Conservation (phyloP, 179 eudicot species). For the Nepenthes alata region DNA sequence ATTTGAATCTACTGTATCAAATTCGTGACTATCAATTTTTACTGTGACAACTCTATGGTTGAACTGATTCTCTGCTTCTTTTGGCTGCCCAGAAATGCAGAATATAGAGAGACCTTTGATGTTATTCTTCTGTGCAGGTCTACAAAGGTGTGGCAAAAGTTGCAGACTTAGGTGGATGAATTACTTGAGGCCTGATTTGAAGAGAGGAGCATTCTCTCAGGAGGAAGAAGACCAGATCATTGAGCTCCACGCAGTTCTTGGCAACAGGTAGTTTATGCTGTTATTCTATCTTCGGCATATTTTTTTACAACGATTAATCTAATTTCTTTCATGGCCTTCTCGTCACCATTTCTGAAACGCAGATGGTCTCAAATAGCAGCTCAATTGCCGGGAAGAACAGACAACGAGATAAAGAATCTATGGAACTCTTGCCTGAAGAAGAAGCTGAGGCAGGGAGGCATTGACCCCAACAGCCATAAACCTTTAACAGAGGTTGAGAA, state of each 20-base stretch:
- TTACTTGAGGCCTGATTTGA: conserved; percentile 14
- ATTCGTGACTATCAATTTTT: no score
- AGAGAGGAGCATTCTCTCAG: conserved; percentile 14
- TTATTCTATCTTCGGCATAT: not conserved
- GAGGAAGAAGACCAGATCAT: conserved; percentile 13
- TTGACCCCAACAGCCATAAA: conserved; percentile 85
- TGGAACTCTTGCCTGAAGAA: conserved; percentile 96
- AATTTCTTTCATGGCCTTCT: not conserved
- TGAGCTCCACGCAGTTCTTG: conserved; percentile 12
- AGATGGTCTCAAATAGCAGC: conserved; percentile 99
- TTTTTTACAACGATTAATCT: not conserved
- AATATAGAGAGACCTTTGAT: not conserved
- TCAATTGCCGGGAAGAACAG: conserved; percentile 86
- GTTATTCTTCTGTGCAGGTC: not conserved
- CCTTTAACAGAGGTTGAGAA: conserved; percentile 53
- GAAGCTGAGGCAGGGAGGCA: conserved; percentile 79
- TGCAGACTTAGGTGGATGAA: conserved; percentile 18
- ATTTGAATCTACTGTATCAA: no score
- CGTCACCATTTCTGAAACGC: not conserved
- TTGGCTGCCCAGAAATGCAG: not conserved
- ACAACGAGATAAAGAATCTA: conserved; percentile 88
- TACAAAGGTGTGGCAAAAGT: conserved; percentile 17
- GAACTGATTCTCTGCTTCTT: no score
- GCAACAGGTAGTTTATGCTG: conserved; percentile 8
- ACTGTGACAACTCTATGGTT: no score